These are phyloP conservation scores for Grosmannia clavigera DNA, from an alignment of 2,329 filamentous ascomycete genomes.

Conservation along the genomic window DNA sequence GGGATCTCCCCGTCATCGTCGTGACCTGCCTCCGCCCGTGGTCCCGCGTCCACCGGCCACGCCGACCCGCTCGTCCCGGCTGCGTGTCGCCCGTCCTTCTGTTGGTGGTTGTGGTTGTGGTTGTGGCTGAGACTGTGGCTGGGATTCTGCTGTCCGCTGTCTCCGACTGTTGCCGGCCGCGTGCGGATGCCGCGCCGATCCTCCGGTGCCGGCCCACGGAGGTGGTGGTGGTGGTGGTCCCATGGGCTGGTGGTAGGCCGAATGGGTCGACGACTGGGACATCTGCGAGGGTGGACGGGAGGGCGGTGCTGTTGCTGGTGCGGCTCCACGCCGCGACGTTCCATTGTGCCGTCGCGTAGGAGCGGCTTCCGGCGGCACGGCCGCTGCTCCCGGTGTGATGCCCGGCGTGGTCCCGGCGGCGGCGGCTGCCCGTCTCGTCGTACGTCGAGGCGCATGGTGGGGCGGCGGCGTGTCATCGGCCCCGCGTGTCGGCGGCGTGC, in stretches of 20 bases:
- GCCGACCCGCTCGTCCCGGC: conserved; percentile 20
- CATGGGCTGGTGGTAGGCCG: not conserved
- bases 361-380: not conserved
- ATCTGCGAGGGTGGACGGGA: too few species aligned
- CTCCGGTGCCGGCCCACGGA: not conserved
- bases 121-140: not conserved
- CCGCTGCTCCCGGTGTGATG: not conserved
- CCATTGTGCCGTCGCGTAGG: not conserved
- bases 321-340: not conserved
- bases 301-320: too few species aligned
- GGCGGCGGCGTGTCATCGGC: not conserved
- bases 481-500: not conserved
- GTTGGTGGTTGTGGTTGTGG: not conserved
- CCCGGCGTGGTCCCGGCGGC: not conserved
- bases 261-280: too few species aligned
- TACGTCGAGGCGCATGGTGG: not conserved
- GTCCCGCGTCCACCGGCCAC: conserved; percentile 7
- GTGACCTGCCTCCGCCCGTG: not conserved
- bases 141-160: not conserved
- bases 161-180: not conserved
- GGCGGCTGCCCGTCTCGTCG: not conserved
- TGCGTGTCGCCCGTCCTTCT: conserved; percentile 16
- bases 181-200: not conserved
- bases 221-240: conserved; percentile 5
- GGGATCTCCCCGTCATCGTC: not conserved